Evolutionary conservation across 148 eudicot species (phyloP).

Genomic region (Amaranthus palmeri): DNA sequence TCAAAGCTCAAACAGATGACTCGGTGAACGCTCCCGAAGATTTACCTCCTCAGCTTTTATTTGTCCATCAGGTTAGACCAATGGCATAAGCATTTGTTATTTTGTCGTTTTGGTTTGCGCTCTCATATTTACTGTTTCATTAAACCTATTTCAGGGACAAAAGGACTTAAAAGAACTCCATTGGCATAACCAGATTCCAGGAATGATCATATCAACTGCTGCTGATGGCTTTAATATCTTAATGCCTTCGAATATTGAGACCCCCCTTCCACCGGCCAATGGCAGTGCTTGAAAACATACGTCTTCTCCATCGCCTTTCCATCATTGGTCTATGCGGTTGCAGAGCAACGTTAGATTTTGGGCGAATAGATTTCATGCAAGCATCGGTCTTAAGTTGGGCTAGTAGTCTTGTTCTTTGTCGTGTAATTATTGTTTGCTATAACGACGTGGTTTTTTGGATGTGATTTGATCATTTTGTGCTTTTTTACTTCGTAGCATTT

Average conservation of each 20-base stretch:
- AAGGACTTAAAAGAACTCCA: conserved; percentile 94
- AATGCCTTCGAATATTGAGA: conserved; percentile 88
- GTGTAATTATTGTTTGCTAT: conserved; percentile 13
- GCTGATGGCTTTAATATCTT: conserved; percentile 87
- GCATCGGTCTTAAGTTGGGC: background rate
- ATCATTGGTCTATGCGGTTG: background rate
- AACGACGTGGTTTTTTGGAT: background rate
- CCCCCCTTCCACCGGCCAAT: conserved; percentile 39
- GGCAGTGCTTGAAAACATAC: background rate
- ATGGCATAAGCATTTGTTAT: background rate
- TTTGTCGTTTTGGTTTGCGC: too few species aligned
- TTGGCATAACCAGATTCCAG: conserved; percentile 95
- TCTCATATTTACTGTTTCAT: background rate
- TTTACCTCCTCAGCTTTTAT: conserved; percentile 93
- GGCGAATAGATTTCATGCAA: background rate
- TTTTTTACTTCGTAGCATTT: too few species aligned
- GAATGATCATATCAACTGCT: conserved; percentile 87
- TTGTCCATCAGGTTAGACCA: conserved; percentile 74
- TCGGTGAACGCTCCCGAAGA: conserved; percentile 73
- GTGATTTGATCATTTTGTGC: too few species aligned
- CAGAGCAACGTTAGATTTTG: background rate
- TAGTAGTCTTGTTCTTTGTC: background rate
- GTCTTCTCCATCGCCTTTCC: too few species aligned
- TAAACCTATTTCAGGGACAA: conserved; percentile 64
- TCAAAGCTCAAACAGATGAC: conserved; percentile 64